Conservation (phyloP, 1,139 yeast species). For the Sugiyamaella grinbergsii region DNA sequence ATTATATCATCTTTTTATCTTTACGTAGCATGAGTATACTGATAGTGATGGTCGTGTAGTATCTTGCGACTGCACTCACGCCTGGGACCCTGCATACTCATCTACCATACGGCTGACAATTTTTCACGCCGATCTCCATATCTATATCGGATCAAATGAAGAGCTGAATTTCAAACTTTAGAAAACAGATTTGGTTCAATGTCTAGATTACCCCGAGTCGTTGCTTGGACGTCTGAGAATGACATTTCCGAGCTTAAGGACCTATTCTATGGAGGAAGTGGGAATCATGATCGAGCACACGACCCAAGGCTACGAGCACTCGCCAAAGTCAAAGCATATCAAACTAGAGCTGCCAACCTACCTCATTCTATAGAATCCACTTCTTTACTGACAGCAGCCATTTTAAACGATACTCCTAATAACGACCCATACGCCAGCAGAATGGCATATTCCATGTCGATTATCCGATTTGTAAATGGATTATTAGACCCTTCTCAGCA, state of each 20-base stretch:
- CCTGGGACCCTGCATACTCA: too few relatives aligned
- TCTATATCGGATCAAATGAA: too few relatives aligned
- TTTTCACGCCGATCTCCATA: background rate
- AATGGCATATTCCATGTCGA: conserved; percentile 69
- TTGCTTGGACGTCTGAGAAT: conserved; percentile 55
- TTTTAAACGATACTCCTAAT: conserved; percentile 50
- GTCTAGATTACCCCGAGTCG: conserved; percentile 50
- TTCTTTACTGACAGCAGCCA: conserved; percentile 58
- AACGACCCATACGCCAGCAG: conserved; percentile 42
- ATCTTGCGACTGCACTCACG: too few relatives aligned
- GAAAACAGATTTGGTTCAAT: too few relatives aligned
- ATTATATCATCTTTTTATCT: too few relatives aligned
- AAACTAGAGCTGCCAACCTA: conserved; percentile 62
- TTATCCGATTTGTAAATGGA: conserved; percentile 90
- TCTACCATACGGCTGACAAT: background rate
- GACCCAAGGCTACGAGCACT: conserved; percentile 53
- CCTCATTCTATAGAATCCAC: conserved; percentile 84
- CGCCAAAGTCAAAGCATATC: conserved; percentile 49
- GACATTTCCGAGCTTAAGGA: conserved; percentile 58
- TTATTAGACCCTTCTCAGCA: conserved; percentile 85
- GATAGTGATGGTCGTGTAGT: too few relatives aligned
- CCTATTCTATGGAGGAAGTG: conserved; percentile 54
- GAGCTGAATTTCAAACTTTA: too few relatives aligned
- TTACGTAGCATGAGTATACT: too few relatives aligned
- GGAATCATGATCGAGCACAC: conserved; percentile 33